Evolutionary conservation across 208 protist species (phyloP).

Genomic region (Crithidia bombi): DNA sequence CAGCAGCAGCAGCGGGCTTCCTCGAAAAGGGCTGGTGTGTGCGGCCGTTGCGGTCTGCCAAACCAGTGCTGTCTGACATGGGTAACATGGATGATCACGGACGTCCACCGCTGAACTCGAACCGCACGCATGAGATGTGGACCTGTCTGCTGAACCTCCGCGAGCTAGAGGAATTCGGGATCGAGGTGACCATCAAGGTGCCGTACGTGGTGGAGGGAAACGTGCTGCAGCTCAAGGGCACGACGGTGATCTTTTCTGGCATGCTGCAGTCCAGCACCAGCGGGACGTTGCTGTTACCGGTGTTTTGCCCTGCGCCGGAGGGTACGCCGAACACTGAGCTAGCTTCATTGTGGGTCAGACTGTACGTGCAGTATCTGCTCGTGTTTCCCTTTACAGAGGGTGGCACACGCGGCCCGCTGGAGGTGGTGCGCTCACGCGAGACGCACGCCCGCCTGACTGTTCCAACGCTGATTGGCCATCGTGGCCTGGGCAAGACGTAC

Average conservation of each 20-base stretch:
- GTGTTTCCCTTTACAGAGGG: slow-evolving; percentile 43
- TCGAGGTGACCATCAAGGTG: slow-evolving; percentile 49
- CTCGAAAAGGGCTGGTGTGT: slow-evolving; percentile 60
- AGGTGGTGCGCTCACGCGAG: slow-evolving; percentile 65
- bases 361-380: slow-evolving; percentile 79
- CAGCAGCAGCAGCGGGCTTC: not conserved
- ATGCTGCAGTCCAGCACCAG: slow-evolving; percentile 53
- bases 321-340: slow-evolving; percentile 19
- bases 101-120: slow-evolving; percentile 30
- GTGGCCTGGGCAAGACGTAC: slow-evolving; percentile 83
- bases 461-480: slow-evolving; percentile 75
- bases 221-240: slow-evolving; percentile 29
- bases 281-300: slow-evolving; percentile 40
- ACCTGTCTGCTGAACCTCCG: slow-evolving; percentile 42
- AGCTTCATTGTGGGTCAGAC: slow-evolving; percentile 45
- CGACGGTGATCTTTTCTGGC: slow-evolving; percentile 37
- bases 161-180: slow-evolving; percentile 39
- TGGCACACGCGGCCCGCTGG: slow-evolving; percentile 41
- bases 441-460: slow-evolving; percentile 56
- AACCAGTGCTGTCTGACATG: slow-evolving; percentile 38
- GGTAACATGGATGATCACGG: slow-evolving; percentile 21
- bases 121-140: slow-evolving; percentile 47
- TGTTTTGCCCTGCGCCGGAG: slow-evolving; percentile 28
- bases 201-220: slow-evolving; percentile 25
- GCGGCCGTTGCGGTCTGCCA: slow-evolving; percentile 36